These are phyloP conservation scores for Dianthus caryophyllus DNA, from an alignment of 148 eudicot genomes.

Conservation along the genomic window DNA sequence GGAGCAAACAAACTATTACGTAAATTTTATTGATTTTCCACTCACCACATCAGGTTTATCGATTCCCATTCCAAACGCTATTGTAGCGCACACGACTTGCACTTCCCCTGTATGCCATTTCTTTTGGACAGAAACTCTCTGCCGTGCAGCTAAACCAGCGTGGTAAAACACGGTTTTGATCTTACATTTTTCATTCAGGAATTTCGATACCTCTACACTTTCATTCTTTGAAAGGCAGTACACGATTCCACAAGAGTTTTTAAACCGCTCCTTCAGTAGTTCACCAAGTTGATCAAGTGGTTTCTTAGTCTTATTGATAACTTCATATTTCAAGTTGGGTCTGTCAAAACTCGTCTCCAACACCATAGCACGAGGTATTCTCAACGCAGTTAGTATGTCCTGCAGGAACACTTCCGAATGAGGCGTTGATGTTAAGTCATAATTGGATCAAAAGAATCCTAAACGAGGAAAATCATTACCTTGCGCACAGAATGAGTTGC, in stretches of 20 bases:
- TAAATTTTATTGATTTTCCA: conserved; percentile 4
- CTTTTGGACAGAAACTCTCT: conserved; percentile 71
- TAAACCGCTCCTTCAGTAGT: conserved; percentile 60
- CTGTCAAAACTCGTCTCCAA: conserved; percentile 92
- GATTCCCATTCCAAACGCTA: conserved; percentile 99
- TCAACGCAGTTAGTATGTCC: conserved; percentile 81
- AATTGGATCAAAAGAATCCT: conserved; percentile 14
- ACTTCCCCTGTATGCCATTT: conserved; percentile 97
- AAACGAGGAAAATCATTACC: conserved; percentile 34
- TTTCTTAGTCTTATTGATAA: conserved; percentile 63
- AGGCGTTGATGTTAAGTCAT: conserved; percentile 12
- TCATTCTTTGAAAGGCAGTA: conserved; percentile 99
- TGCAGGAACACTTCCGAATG: conserved; percentile 30
- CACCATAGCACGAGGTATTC: conserved; percentile 78
- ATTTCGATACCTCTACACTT: conserved; percentile 83
- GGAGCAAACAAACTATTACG: not conserved
- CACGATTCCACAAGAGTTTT: conserved; percentile 70
- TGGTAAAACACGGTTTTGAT: conserved; percentile 84
- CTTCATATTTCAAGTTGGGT: conserved; percentile 94
- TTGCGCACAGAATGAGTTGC: conserved; percentile 91
- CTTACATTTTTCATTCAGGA: conserved; percentile 72
- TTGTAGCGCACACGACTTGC: conserved; percentile 94
- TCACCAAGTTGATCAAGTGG: conserved; percentile 81
- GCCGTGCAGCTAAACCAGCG: conserved; percentile 93
- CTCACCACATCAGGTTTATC: conserved; percentile 98